Conservation (phyloP, 148 eudicot species). For the Drosera capensis region DNA sequence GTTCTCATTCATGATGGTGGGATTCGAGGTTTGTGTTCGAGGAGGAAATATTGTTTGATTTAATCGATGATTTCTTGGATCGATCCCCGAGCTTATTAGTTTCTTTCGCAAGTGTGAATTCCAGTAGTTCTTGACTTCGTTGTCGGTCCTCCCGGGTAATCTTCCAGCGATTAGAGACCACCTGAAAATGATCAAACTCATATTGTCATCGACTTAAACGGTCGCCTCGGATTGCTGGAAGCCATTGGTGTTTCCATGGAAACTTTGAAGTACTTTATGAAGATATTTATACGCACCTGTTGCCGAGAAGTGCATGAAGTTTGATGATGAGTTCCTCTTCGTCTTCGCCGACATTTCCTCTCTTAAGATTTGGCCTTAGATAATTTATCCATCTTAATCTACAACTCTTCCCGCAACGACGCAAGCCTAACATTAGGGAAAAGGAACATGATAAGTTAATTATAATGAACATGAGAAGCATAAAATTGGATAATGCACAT, state of each 20-base stretch:
- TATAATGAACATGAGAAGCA: neutral
- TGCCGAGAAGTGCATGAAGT: slow-evolving; percentile 12
- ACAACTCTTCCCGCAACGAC: slow-evolving; percentile 7
- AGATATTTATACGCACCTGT: slow-evolving; percentile 11
- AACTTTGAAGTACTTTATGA: neutral
- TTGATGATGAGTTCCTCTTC: neutral
- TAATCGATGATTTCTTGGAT: slow-evolving; percentile 5
- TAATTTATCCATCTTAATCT: slow-evolving; percentile 1
- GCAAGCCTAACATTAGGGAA: neutral
- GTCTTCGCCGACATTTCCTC: slow-evolving; percentile 21
- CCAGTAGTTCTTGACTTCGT: slow-evolving; percentile 8
- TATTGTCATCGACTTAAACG: neutral
- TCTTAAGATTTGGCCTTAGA: slow-evolving; percentile 14
- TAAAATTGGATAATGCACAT: neutral
- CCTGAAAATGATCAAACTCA: neutral
- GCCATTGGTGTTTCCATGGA: neutral
- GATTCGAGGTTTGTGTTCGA: neutral
- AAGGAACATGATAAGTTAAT: neutral
- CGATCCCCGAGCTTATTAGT: slow-evolving; percentile 2
- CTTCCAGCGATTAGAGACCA: slow-evolving; percentile 8
- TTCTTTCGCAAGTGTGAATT: slow-evolving; percentile 2
- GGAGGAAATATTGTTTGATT: neutral
- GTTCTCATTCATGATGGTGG: neutral
- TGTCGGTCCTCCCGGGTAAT: slow-evolving; percentile 5
- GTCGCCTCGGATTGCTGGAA: neutral